Percentiles rank a stretch among this genome's conserved stretches.
phyloP scores from a whole-genome alignment of 345 rosid species.

The Nephelium lappaceum region DNA sequence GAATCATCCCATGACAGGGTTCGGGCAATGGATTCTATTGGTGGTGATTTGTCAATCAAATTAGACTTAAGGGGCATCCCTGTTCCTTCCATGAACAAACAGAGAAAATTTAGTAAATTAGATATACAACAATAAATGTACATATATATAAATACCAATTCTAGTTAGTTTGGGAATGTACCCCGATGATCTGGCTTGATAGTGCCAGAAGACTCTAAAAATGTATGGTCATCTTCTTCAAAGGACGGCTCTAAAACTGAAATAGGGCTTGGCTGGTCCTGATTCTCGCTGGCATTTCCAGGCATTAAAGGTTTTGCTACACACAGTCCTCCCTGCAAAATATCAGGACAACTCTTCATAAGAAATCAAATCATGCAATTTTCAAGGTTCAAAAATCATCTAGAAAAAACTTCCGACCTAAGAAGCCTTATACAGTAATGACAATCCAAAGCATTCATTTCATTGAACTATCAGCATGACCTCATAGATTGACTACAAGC shows the following conservation, averaged over 20 bases:
- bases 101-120: not conserved
- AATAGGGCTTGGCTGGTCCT: conserved; percentile 93
- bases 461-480: not conserved
- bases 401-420: not conserved
- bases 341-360: conserved; percentile 15
- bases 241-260: conserved; percentile 80
- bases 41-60: conserved; percentile 81
- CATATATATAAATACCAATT: not conserved
- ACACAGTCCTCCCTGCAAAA: conserved; percentile 57
- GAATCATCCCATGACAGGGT: conserved; percentile 65
- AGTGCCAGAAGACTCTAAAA: conserved; percentile 42
- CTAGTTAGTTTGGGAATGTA: conserved; percentile 24
- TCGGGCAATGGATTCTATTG: conserved; percentile 65
- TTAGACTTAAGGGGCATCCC: conserved; percentile 54
- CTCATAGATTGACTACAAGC: not conserved
- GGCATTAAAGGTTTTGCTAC: conserved; percentile 42
- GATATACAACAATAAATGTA: not conserved
- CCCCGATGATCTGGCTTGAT: conserved; percentile 46
- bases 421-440: not conserved
- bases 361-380: conserved; percentile 11
- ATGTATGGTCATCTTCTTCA: conserved; percentile 59
- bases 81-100: conserved; percentile 41
- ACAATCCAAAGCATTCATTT: not conserved
- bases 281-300: conserved; percentile 57
- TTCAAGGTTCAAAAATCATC: not conserved